Conservation (phyloP, 345 rosid species). For the Microthlaspi erraticum region DNA sequence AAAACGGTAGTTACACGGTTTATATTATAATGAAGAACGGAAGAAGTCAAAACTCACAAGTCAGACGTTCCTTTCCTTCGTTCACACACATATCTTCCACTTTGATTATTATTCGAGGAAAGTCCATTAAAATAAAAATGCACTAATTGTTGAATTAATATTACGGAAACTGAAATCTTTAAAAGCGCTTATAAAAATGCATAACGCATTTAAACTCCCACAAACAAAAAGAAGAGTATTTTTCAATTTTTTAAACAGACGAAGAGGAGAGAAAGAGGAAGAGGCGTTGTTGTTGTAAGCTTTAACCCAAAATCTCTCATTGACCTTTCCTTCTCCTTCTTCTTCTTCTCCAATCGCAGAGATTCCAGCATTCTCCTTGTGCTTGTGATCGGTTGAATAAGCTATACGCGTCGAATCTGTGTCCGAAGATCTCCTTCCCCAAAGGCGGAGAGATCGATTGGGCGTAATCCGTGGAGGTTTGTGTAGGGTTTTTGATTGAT, state of each 20-base stretch:
- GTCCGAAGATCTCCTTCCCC: conserved; percentile 11
- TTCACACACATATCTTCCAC: conserved; percentile 38
- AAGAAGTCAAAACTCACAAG: conserved; percentile 25
- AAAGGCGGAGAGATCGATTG: background rate
- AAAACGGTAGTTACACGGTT: background rate
- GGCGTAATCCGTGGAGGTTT: background rate
- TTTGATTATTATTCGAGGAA: conserved; percentile 28
- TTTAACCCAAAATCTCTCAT: conserved; percentile 30
- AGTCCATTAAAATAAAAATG: background rate
- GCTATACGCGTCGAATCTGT: background rate
- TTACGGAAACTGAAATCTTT: conserved; percentile 21
- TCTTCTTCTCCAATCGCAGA: conserved; percentile 27
- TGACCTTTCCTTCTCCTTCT: conserved; percentile 31
- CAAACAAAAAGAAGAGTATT: background rate
- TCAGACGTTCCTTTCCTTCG: conserved; percentile 33
- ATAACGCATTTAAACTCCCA: conserved; percentile 22
- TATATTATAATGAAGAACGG: background rate
- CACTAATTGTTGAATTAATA: conserved; percentile 34
- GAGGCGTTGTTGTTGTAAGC: conserved; percentile 22
- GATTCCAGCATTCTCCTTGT: conserved; percentile 2
- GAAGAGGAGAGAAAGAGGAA: background rate
- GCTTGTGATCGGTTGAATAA: background rate
- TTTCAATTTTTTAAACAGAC: conserved; percentile 2
- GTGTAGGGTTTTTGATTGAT: conserved; percentile 7
- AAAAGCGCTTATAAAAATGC: conserved; percentile 11